A percentile compares a stretch with the other conserved stretches of the same genome.
phyloP scores from a whole-genome alignment of 164 flowering plant genomes.

The Macadamia integrifolia region DNA sequence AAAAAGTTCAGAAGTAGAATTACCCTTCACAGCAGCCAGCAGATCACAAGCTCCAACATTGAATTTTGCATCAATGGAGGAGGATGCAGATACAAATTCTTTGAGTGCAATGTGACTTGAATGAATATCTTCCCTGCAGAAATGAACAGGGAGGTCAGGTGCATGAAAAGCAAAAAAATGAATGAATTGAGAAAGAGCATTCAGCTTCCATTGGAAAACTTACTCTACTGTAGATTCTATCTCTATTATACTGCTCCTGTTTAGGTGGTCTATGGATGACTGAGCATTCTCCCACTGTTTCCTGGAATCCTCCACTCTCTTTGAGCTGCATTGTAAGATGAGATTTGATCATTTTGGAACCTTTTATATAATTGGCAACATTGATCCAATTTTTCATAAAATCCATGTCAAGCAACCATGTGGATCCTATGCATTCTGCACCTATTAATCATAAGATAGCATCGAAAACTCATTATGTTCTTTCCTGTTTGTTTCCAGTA shows the following conservation, averaged over 20 bases:
- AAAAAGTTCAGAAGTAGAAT: neutral
- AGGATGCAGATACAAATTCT: slow-evolving; percentile 31
- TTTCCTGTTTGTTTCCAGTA: neutral
- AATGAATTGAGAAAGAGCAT: neutral
- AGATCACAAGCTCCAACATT: slow-evolving; percentile 28
- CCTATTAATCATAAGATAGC: neutral
- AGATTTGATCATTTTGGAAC: neutral
- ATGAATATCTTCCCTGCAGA: slow-evolving; percentile 35
- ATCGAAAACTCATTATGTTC: neutral
- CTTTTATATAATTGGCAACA: neutral
- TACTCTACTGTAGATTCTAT: slow-evolving; percentile 43
- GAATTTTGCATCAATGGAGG: slow-evolving; percentile 28
- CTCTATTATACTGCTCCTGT: slow-evolving; percentile 22
- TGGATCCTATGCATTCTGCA: no score
- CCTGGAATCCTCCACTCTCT: slow-evolving; percentile 35
- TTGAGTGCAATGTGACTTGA: slow-evolving; percentile 28
- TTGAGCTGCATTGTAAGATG: slow-evolving; percentile 36
- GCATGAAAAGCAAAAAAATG: neutral
- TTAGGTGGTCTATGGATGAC: slow-evolving; percentile 25
- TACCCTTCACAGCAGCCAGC: slow-evolving; percentile 43
- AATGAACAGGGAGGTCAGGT: neutral
- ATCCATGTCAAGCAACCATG: no score
- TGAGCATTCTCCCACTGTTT: slow-evolving; percentile 46
- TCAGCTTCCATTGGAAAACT: slow-evolving; percentile 9
- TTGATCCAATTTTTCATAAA: no score